Evolutionary conservation across 2,329 filamentous ascomycete species (phyloP), one percentile per base, ranked within the genome.

Genomic region (Sporothrix globosa): DNA sequence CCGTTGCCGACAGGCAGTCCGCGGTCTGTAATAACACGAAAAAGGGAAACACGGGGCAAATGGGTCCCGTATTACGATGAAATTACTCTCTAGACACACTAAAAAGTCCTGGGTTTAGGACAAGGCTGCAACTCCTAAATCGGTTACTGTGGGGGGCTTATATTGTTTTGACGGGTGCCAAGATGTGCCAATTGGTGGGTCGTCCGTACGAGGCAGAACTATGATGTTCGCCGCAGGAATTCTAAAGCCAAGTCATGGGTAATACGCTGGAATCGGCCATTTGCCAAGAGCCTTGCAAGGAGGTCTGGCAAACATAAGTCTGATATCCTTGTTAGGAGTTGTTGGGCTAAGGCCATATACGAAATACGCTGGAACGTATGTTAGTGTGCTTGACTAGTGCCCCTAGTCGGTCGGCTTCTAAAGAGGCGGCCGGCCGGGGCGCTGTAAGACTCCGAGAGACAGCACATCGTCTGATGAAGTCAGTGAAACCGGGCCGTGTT

Each of bases 41-140:
- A 9, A 34, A 9, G 61, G 61, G 17, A 34, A 54, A 67, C 46
- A 67, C 65, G 65, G 65, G n/a, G 65, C 27, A 67, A 67, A 67
- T 44, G 50, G 30, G n/a, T 19, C 4, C 65, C 65, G 65, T 44
- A 60, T 60, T 39, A 67, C 46, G 14, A 27, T 19, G 30, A 34
- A 17, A 17, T n/a, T n/a, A 13, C 10, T 24, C 6, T 24, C 13
- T 52, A 4, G 52, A 24, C 11, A 11, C 52, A 54, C 21, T 13
- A 27, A 54, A 13, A 27, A 1, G 52, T 21, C 9, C 50, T 21
- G 50, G 50, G 14, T 58, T 58, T 30, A 30, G 53, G 53, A 17
- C 53, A 58, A 39, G 54, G 54, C 54, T 39, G 19, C 54, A 58
- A 14, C 21, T 14, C 21, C n/a, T 54, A 21, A 21, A 3, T 11